Base-by-base conservation (phyloP, 164 flowering plant genomes). In the Saururus chinensis region DNA sequence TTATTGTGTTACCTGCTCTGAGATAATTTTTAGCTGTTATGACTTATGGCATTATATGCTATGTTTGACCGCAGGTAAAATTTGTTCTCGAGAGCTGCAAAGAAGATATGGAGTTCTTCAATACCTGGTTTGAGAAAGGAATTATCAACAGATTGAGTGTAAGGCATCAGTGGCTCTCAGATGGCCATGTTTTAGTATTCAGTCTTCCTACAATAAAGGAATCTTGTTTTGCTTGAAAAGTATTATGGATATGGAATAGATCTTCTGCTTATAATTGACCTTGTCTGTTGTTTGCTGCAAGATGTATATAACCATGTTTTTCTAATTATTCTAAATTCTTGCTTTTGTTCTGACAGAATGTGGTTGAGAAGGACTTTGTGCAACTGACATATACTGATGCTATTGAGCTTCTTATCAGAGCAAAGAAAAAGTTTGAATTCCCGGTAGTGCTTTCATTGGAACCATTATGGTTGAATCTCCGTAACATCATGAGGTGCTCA, bases 91-190 rank as follows among this genome's bases (percentile, higher is more conserved):
- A 95, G 41, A 87, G 87, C 70, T 95, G 97, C 88, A 83, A 89
- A 77, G 99, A 95, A 76, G 99, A 95, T 77, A 88, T 95, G 99
- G 96, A 87, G 20, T 95, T 95, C 69, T 91, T 95, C 76, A 82
- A 95, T 68, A 81, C 85, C 30, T 91, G 97, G 97, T 81, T 95
- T 61, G 96, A 95, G 83, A 82, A 95, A 76, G 97, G 96, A 74
- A 91, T 95, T 67, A 76, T 91, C 67, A 70, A 74, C 57, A 81
- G 99, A 66, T 73, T 95, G 66, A 89, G 61, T 76, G 97, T 93
- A 90, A 80, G 95, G 57, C 30, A 59, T 62, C 64, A 19, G 2
- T 12, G 14, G 17, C 4, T 7, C 49, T 45, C 17, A 17, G 49
- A 12, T 45, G 49, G 14, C 49, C 49, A 12, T 12, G 2, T 17